These are phyloP conservation scores for Penicillium glabrum DNA, from an alignment of 2,329 filamentous ascomycete species.

Conservation along the genomic window DNA sequence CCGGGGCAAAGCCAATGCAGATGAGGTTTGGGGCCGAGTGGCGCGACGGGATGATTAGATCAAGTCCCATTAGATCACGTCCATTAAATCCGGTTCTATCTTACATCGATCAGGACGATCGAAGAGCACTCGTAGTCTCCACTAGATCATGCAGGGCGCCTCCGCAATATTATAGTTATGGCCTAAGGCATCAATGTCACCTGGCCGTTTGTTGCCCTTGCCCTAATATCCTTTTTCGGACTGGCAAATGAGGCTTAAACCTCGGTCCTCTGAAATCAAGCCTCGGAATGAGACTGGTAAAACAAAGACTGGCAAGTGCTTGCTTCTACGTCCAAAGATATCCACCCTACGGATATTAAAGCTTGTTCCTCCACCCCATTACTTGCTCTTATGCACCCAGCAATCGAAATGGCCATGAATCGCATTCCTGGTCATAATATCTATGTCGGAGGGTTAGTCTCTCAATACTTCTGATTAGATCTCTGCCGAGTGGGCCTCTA, in stretches of 20 bases:
- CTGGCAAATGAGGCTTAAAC: background rate
- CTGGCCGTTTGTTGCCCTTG: background rate
- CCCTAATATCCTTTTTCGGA: background rate
- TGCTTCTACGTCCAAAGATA: background rate
- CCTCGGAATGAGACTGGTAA: background rate
- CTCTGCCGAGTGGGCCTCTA: constrained; percentile 64
- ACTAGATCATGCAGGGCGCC: background rate
- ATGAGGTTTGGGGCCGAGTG: constrained; percentile 84
- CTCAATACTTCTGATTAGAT: constrained; percentile 37
- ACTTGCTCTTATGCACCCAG: background rate
- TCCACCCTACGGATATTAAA: background rate
- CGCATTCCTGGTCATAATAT: constrained; percentile 69
- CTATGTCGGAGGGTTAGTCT: constrained; percentile 72
- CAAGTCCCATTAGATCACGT: background rate
- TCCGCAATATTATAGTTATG: too few species aligned
- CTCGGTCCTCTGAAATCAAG: background rate
- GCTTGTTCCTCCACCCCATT: background rate
- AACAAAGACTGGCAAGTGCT: background rate
- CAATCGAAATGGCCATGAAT: constrained; percentile 51
- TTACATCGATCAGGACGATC: background rate
- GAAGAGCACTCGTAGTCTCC: background rate
- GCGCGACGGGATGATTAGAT: constrained; percentile 35
- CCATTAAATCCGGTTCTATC: background rate
- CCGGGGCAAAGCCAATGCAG: constrained; percentile 75
- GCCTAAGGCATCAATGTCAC: background rate